Base-by-base conservation (phyloP, 495 filamentous ascomycete genomes). In the Ascodesmis nigricans region DNA sequence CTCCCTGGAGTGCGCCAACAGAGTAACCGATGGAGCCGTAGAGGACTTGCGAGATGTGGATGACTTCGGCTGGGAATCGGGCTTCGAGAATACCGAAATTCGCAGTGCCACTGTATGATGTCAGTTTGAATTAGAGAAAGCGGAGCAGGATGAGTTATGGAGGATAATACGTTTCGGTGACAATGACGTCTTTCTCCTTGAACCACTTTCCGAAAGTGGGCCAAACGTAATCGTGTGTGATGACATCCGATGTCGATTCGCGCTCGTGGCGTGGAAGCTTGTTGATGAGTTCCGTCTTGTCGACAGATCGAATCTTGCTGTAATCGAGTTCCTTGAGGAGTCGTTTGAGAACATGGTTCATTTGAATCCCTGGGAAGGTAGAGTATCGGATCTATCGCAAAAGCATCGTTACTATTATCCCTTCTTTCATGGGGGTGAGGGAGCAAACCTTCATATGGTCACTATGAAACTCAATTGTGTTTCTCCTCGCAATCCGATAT, bases 21-120 rank as follows among this genome's bases (percentile, higher is more conserved):
- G 78, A 71, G 53, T 77, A 84, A 0, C 75, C 81, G 45, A 91
- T 91, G 38, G 71, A 78, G 23, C 82, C 80, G 78, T 80, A 91
- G 6, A 92, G 66, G 1, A 84, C 74, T 53, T 91, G 81, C 29
- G 67, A 79, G 42, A 91, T 64, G 11, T 75, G 75, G 3, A 66
- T 77, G 1, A 84, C 78, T 17, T 65, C 59, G 16, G 64, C 52
- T 0, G 80, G 80, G 60, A 90, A 87, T 15, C 70, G 70, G 20
- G 77, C 82, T 35, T 91, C 79, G 68, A 74, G 80, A 41, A 90
- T 77, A 27, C 83, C 82, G 55, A 91, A 90, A 56, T 79, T 83
- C 19, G 79, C 63, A 3, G 82, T 91, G 30, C 83, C 82, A 10
- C 40, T 47, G 10, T 21, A 14, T 7, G 14, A 9, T 3, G 26